Base-by-base conservation (phyloP, 2,329 filamentous ascomycete species). In the Sordariomycetes sp. region DNA sequence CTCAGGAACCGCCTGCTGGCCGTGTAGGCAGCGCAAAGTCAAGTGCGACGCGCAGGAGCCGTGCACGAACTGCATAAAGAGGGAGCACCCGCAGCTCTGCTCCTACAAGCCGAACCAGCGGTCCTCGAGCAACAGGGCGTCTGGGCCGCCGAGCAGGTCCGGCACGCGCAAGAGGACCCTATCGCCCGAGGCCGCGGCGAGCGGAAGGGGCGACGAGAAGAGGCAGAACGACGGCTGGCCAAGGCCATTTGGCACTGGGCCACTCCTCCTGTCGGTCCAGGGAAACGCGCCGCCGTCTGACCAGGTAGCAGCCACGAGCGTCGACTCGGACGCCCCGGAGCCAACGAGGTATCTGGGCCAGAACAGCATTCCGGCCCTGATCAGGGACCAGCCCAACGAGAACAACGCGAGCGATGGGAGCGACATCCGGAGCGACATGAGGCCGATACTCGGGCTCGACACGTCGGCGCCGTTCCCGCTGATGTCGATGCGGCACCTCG, bases 1-100 rank as follows among this genome's bases (percentile, higher is more conserved):
- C 7, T 50, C 63, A 83, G 80, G 80, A 59, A 84, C 80, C 50
- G 80, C 80, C 4, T 86, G 82, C 64, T 86, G 82, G 81, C 82
- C 82, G 13, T 86, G 82, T 65, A 75, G 82, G 52, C 82, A 85
- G 67, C 76, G 82, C 61, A 85, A 86, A 69, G 82, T 86, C 48
- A 85, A 85, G 69, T 86, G 82, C 66, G 82, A 85, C 70, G 85
- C 85, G 67, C 81, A 84, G 66, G 77, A 83, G 64, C 82, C 82
- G 0, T 86, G 82, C 67, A 81, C 85, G 64, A 86, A 86, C 65
- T 86, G 82, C 64, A 76, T 84, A 64, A 85, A 84, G 71, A 72
- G 82, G 57, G 81, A 85, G 59, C 82, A 86, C 62, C 76, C 81
- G 2, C 76, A 80, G 67, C 72, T 86, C 55, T 86, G 82, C 65